Percentiles rank a stretch among this genome's conserved stretches.
These are phyloP conservation scores for Dactylellina parvicollis DNA, from an alignment of 2,329 filamentous ascomycete genomes.

Conservation along the genomic window DNA sequence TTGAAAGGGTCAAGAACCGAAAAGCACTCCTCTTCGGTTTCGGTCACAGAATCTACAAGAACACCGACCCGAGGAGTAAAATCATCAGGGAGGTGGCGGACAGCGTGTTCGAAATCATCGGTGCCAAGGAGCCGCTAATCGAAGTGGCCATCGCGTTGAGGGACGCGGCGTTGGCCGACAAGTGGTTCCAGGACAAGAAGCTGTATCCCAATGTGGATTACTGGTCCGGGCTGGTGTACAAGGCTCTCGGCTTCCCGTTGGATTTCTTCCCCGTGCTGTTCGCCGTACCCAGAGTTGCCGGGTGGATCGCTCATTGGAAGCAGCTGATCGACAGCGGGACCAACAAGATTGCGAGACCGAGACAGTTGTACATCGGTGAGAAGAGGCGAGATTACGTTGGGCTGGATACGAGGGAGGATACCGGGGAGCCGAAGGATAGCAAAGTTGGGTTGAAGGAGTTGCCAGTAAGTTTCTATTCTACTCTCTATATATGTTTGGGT, in stretches of 20 bases:
- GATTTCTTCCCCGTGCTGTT: slow-evolving; percentile 68
- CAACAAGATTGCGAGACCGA: slow-evolving; percentile 67
- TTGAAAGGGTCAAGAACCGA: slow-evolving; percentile 65
- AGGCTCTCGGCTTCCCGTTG: slow-evolving; percentile 67
- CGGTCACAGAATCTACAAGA: slow-evolving; percentile 68
- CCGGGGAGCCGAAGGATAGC: slow-evolving; percentile 56
- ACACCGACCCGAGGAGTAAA: slow-evolving; percentile 67
- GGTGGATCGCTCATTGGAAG: slow-evolving; percentile 67
- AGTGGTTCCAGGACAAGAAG: slow-evolving; percentile 65
- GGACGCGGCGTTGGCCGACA: slow-evolving; percentile 59
- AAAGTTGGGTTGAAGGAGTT: slow-evolving; percentile 57
- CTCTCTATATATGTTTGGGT: background rate
- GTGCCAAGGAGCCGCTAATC: slow-evolving; percentile 65
- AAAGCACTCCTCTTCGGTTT: slow-evolving; percentile 68
- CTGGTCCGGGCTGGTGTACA: slow-evolving; percentile 67
- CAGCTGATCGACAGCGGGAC: slow-evolving; percentile 65
- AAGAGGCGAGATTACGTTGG: slow-evolving; percentile 64
- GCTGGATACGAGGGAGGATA: slow-evolving; percentile 60
- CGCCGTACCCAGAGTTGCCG: slow-evolving; percentile 66
- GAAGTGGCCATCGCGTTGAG: slow-evolving; percentile 65
- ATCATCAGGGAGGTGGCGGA: slow-evolving; percentile 66
- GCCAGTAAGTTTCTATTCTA: slow-evolving; percentile 37
- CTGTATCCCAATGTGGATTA: slow-evolving; percentile 68
- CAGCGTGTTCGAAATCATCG: slow-evolving; percentile 66
- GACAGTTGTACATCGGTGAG: slow-evolving; percentile 66